These are phyloP conservation scores for Annona squamosa DNA, from an alignment of 164 flowering plant species.

Conservation along the genomic window DNA sequence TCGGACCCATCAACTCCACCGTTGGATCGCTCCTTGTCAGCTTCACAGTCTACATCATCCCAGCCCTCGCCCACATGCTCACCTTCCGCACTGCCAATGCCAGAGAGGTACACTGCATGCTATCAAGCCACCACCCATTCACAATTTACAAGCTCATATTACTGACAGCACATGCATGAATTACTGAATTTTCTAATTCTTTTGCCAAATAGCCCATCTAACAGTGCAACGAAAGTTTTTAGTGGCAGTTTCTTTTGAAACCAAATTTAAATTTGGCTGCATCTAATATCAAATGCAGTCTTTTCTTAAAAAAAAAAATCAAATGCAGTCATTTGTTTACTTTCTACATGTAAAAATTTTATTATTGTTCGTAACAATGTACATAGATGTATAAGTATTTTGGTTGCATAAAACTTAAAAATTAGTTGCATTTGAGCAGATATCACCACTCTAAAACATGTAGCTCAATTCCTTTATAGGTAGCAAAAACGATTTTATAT, in stretches of 20 bases:
- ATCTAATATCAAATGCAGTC: not conserved
- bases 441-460: too few relatives aligned
- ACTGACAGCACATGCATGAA: not conserved
- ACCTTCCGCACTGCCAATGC: constrained; percentile 75
- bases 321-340: too few relatives aligned
- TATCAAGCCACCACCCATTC: not conserved
- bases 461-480: not conserved
- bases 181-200: not conserved
- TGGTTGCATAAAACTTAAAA: too few relatives aligned
- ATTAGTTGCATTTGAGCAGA: too few relatives aligned
- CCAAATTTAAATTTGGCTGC: not conserved
- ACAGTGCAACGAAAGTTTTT: not conserved
- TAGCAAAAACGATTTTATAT: not conserved
- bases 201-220: not conserved
- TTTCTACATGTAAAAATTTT: too few relatives aligned
- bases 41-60: constrained; percentile 98
- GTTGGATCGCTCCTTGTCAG: constrained; percentile 94
- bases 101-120: constrained; percentile 50
- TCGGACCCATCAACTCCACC: constrained; percentile 93
- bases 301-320: not conserved
- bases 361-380: too few relatives aligned
- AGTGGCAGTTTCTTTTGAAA: not conserved
- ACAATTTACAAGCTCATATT: not conserved
- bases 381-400: too few relatives aligned
- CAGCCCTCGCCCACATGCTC: constrained; percentile 86